Percentiles rank a stretch among this genome's conserved stretches.
phyloP scores from a whole-genome alignment of 257 asterid species.

The Anisodus acutangulus region DNA sequence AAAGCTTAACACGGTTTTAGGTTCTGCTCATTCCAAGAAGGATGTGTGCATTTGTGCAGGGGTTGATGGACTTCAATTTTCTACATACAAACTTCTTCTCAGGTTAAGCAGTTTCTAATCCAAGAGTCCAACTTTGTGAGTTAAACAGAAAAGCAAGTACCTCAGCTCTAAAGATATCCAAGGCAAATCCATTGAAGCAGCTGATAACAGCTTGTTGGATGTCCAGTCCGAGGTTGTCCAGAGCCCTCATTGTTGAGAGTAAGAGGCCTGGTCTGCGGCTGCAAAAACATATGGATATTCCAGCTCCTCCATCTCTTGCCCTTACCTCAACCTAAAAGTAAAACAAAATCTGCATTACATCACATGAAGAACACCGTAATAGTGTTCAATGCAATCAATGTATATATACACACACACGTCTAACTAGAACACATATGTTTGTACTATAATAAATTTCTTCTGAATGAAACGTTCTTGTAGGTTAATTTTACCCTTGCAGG shows the following conservation, averaged over 20 bases:
- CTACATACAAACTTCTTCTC: background rate
- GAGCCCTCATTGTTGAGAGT: conserved; percentile 80
- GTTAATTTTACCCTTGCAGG: conserved; percentile 71
- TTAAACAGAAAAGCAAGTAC: conserved; percentile 37
- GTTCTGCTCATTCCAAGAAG: background rate
- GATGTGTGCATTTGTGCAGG: background rate
- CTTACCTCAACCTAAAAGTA: conserved; percentile 71
- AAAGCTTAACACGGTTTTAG: conserved; percentile 15
- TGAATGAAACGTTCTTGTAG: background rate
- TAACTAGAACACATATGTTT: background rate
- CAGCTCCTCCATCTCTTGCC: conserved; percentile 79
- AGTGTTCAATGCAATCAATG: background rate
- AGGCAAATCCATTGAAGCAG: conserved; percentile 88
- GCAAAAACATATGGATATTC: conserved; percentile 83
- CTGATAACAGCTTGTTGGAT: conserved; percentile 96
- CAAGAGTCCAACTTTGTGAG: background rate
- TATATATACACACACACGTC: background rate
- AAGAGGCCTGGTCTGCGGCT: conserved; percentile 80
- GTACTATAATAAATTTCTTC: background rate
- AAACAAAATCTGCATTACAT: background rate
- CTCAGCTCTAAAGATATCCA: conserved; percentile 91
- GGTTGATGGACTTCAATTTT: background rate
- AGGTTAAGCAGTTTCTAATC: background rate
- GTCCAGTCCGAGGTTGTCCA: conserved; percentile 86
- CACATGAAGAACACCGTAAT: background rate